Evolutionary conservation across 495 filamentous ascomycete genomes (phyloP), one percentile per base, ranked within the genome.

Genomic region (Stereocaulon alpinum): DNA sequence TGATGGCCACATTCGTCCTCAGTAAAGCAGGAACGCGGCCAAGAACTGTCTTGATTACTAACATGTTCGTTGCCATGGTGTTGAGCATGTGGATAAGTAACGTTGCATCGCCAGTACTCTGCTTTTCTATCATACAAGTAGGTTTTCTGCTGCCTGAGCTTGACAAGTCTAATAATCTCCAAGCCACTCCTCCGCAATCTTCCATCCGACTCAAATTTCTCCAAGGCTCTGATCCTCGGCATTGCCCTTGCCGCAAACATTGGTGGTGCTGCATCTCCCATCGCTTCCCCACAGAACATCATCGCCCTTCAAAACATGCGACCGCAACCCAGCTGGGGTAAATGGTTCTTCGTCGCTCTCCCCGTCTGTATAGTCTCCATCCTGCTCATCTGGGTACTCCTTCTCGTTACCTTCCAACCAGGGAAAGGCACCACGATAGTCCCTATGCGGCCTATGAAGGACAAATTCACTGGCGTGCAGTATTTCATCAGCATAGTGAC

Each of bases 51-150:
- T 80, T 99, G 14, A 67, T 99, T 27, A 91, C 91, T 29, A 95
- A 91, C 71, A 99, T 99, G 93, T 95, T 95, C 65, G 93, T 99
- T 47, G 93, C 93, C 61, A 91, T 92, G 73, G 92, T 97, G 68
- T 82, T 92, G 40, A 95, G 89, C 64, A 99, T 99, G 93, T 91
- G 94, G 81, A 96, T 99, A 67, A 94, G 88, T 71, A 99, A 99
- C 64, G 93, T 99, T 40, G 93, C 93, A 18, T 92, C 94, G 5
- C 93, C 93, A 0, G 93, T 99, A n/a, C 80, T 99, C 10, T 99
- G 94, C 76, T 97, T 91, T 69, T 94, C 89, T 17, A 97, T 97
- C 70, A 90, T 96, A 62, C 88, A 93, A 77, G 84, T 86, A 71
- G 56, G 73, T 66, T 60, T 50, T 4, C 45, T 14, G 6, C 61